A percentile compares a stretch with the other conserved stretches of the same genome.
Conservation (phyloP, 495 filamentous ascomycete species). For the Talaromyces adpressus region DNA sequence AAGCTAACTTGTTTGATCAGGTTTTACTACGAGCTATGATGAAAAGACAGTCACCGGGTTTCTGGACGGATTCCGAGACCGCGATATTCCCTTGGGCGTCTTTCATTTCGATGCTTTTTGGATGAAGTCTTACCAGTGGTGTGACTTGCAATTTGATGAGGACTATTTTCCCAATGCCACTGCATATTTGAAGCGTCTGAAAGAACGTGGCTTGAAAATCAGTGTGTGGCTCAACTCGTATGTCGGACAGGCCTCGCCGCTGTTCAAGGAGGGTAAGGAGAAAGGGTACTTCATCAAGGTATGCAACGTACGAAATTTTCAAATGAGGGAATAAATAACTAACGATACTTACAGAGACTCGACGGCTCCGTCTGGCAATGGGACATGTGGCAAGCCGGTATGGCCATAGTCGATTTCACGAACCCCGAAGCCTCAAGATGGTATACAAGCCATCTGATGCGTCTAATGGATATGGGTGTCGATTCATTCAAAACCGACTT, state of each 20-base stretch:
- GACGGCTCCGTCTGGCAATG: constrained; percentile 69
- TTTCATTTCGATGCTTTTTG: constrained; percentile 71
- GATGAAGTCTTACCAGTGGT: constrained; percentile 63
- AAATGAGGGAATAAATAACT: background rate
- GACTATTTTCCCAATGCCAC: constrained; percentile 63
- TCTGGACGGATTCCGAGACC: constrained; percentile 58
- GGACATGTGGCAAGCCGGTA: constrained; percentile 69
- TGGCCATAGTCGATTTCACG: constrained; percentile 69
- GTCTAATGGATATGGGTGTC: constrained; percentile 57
- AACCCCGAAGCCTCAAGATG: constrained; percentile 59
- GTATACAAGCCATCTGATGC: constrained; percentile 50
- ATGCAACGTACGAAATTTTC: background rate
- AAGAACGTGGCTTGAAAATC: constrained; percentile 53
- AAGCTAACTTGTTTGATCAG: background rate
- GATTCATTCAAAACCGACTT: constrained; percentile 72
- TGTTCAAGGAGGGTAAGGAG: constrained; percentile 56
- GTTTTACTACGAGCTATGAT: constrained; percentile 65
- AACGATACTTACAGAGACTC: constrained; percentile 30
- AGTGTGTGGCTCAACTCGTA: constrained; percentile 72
- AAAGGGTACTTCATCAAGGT: constrained; percentile 63
- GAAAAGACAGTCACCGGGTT: constrained; percentile 60
- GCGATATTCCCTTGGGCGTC: constrained; percentile 58
- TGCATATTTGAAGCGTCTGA: constrained; percentile 56
- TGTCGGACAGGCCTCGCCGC: constrained; percentile 56
- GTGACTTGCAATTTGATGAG: constrained; percentile 62